These are phyloP conservation scores for Dillenia turbinata DNA, from an alignment of 164 flowering plant species.

Conservation along the genomic window DNA sequence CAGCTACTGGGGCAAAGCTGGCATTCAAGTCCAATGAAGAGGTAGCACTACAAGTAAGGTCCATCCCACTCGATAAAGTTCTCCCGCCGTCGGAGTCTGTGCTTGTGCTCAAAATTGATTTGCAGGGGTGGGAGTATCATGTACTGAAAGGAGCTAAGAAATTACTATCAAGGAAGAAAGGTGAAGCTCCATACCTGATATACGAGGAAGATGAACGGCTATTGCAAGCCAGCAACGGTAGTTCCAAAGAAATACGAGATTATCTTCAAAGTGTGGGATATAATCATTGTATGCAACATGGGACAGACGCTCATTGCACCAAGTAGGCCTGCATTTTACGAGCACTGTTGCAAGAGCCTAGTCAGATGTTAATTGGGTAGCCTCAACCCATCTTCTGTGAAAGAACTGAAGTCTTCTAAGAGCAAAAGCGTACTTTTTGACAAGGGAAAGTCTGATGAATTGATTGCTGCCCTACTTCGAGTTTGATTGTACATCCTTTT, in stretches of 20 bases:
- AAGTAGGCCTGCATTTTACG: slow-evolving; percentile 29
- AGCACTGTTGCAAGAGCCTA: too few relatives aligned
- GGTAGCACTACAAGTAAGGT: slow-evolving; percentile 65
- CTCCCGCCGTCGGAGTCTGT: slow-evolving; percentile 68
- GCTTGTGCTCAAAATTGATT: slow-evolving; percentile 82
- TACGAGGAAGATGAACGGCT: slow-evolving; percentile 94
- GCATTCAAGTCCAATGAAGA: slow-evolving; percentile 96
- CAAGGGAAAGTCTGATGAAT: too few relatives aligned
- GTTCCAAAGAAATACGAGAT: slow-evolving; percentile 70
- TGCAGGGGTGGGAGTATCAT: slow-evolving; percentile 98
- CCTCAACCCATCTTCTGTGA: too few relatives aligned
- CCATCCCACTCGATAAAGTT: slow-evolving; percentile 82
- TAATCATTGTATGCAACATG: slow-evolving; percentile 64
- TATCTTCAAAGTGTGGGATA: slow-evolving; percentile 76
- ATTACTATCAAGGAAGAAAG: slow-evolving; percentile 65
- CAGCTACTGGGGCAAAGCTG: slow-evolving; percentile 85
- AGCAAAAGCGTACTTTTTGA: too few relatives aligned
- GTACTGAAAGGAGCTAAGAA: slow-evolving; percentile 83
- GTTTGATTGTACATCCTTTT: too few relatives aligned
- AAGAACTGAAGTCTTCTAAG: too few relatives aligned
- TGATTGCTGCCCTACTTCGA: too few relatives aligned
- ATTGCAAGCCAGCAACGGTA: slow-evolving; percentile 88
- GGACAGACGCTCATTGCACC: slow-evolving; percentile 96
- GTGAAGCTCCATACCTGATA: slow-evolving; percentile 83
- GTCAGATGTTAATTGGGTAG: too few relatives aligned